Conservation (phyloP, 495 filamentous ascomycete genomes). For the Tuber calosporum region DNA sequence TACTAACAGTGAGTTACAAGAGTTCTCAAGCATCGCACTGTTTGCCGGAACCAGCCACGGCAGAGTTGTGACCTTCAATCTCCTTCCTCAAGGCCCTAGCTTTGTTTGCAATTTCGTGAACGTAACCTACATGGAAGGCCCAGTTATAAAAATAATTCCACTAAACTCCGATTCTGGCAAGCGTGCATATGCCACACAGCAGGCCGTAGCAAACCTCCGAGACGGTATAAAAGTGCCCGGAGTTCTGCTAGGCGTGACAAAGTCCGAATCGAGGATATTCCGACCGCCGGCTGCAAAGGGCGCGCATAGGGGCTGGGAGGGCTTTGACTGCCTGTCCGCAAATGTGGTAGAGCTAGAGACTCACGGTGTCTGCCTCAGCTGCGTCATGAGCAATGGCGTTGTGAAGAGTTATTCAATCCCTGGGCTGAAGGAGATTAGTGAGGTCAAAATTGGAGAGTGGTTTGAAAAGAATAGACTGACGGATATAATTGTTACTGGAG, state of each 20-base stretch:
- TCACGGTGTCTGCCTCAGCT: conserved; percentile 68
- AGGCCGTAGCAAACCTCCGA: conserved; percentile 62
- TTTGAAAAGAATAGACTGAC: conserved; percentile 66
- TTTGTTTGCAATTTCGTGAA: conserved; percentile 72
- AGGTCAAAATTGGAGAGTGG: conserved; percentile 52
- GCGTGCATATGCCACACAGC: conserved; percentile 65
- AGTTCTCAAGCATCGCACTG: conserved; percentile 86
- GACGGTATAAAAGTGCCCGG: conserved; percentile 49
- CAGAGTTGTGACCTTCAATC: conserved; percentile 77
- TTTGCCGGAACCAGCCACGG: conserved; percentile 85
- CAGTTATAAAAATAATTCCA: conserved; percentile 66
- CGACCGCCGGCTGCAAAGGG: conserved; percentile 77
- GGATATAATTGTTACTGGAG: conserved; percentile 60
- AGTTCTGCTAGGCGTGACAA: conserved; percentile 57
- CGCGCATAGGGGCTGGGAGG: conserved; percentile 77
- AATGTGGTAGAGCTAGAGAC: conserved; percentile 63
- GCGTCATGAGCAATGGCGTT: conserved; percentile 72
- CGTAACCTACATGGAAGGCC: conserved; percentile 57
- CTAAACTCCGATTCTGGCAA: conserved; percentile 70
- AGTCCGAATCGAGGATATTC: conserved; percentile 71
- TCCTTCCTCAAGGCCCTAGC: conserved; percentile 63
- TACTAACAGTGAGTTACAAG: conserved; percentile 45
- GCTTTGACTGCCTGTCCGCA: conserved; percentile 67
- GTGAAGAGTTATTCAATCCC: conserved; percentile 77
- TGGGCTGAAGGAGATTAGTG: conserved; percentile 75